phyloP scores from a whole-genome alignment of 495 filamentous ascomycete species.

The Trichoderma parareesei region DNA sequence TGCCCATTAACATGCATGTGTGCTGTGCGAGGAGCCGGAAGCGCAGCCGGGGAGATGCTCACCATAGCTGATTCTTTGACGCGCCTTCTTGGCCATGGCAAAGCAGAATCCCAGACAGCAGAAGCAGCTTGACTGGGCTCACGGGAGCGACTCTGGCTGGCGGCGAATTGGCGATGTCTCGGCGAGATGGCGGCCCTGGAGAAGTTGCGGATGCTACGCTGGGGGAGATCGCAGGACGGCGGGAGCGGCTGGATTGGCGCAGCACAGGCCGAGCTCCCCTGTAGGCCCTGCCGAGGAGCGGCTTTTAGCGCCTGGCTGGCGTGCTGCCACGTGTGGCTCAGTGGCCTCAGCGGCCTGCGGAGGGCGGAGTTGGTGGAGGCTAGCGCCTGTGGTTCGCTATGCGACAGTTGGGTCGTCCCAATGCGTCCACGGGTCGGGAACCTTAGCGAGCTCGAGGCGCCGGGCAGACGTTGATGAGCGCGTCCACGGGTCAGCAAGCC shows the following conservation, averaged over 20 bases:
- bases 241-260: background rate
- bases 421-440: too few relatives aligned
- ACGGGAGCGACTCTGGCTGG: background rate
- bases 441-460: too few relatives aligned
- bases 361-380: too few relatives aligned
- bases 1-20: constrained; percentile 1
- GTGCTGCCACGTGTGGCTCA: constrained; percentile 1
- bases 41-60: background rate
- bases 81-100: constrained; percentile 12
- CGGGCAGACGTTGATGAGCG: too few relatives aligned
- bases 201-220: constrained; percentile 8
- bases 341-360: background rate
- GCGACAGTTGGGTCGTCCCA: too few relatives aligned
- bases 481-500: too few relatives aligned
- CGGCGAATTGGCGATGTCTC: constrained; percentile 5
- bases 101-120: background rate
- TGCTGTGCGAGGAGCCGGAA: background rate
- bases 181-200: background rate
- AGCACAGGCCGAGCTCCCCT: constrained; percentile 7
- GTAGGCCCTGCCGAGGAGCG: constrained; percentile 4
- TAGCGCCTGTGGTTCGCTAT: too few relatives aligned
- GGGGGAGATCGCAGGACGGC: background rate
- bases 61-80: constrained; percentile 15
- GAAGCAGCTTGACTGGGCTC: background rate
- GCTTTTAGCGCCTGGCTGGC: constrained; percentile 1